Conservation (phyloP, 352 stramenopile species). For the Phytophthora fragariae region DNA sequence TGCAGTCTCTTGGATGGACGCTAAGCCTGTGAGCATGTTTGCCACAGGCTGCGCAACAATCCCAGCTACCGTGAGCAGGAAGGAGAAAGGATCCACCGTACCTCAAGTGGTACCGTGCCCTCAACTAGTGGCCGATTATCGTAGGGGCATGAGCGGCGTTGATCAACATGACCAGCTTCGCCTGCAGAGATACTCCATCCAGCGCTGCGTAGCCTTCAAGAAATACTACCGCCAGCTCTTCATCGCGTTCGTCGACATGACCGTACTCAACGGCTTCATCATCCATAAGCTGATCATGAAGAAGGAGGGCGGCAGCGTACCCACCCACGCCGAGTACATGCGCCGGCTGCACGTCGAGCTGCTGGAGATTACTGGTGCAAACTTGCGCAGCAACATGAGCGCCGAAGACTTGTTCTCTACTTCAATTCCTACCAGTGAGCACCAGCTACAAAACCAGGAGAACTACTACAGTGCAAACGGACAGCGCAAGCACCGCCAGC, state of each 20-base stretch:
- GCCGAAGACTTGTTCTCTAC: not conserved
- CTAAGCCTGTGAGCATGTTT: slow-evolving; percentile 17
- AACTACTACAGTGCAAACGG: too few species aligned
- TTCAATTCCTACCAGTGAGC: not conserved
- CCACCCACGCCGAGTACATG: slow-evolving; percentile 16
- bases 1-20: slow-evolving; percentile 5
- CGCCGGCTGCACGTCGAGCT: slow-evolving; percentile 6
- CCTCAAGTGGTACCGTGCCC: not conserved
- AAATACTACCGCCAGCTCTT: slow-evolving; percentile 33
- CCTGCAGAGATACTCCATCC: not conserved
- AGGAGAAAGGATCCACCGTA: not conserved
- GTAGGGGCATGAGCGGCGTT: not conserved
- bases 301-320: not conserved
- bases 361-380: not conserved
- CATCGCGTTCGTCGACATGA: slow-evolving; percentile 22
- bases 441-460: too few species aligned
- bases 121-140: not conserved
- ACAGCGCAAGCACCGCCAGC: too few species aligned
- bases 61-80: not conserved
- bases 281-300: slow-evolving; percentile 11
- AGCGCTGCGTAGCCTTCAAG: slow-evolving; percentile 2
- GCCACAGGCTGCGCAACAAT: slow-evolving; percentile 7
- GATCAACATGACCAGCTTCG: not conserved
- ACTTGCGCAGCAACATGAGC: slow-evolving; percentile 6
- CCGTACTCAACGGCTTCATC: slow-evolving; percentile 20